These are phyloP conservation scores for Entonaema liquescens DNA, from an alignment of 495 filamentous ascomycete species.

Conservation along the genomic window DNA sequence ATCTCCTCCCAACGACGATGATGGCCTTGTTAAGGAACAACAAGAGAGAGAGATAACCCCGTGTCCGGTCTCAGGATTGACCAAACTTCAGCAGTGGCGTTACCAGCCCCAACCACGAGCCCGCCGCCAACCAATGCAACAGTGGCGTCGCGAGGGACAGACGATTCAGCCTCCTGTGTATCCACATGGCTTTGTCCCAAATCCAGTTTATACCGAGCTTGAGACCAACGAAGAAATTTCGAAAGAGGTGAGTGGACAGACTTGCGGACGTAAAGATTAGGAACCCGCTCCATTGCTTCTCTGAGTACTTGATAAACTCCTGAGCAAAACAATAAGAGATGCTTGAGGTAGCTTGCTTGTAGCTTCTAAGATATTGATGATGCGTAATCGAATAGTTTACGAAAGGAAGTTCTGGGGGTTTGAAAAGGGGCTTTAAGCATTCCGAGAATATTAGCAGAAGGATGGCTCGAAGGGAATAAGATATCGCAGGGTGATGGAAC, in stretches of 20 bases:
- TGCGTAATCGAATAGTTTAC: background rate
- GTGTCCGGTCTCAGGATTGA: background rate
- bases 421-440: background rate
- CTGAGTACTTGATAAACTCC: background rate
- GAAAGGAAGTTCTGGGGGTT: background rate
- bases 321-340: background rate
- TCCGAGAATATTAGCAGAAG: background rate
- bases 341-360: background rate
- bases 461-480: background rate
- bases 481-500: background rate
- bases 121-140: background rate
- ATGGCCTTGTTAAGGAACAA: background rate
- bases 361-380: background rate
- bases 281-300: background rate
- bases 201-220: background rate
- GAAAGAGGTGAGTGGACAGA: background rate
- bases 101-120: conserved; percentile 14
- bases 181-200: background rate
- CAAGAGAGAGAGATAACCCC: background rate
- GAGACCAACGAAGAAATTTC: background rate
- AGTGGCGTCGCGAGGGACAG: background rate
- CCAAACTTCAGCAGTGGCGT: conserved; percentile 24
- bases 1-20: background rate
- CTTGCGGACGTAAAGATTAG: background rate
- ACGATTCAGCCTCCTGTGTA: background rate